phyloP scores from a whole-genome alignment of 129 eudicot species.

The Glebionis coronaria region DNA sequence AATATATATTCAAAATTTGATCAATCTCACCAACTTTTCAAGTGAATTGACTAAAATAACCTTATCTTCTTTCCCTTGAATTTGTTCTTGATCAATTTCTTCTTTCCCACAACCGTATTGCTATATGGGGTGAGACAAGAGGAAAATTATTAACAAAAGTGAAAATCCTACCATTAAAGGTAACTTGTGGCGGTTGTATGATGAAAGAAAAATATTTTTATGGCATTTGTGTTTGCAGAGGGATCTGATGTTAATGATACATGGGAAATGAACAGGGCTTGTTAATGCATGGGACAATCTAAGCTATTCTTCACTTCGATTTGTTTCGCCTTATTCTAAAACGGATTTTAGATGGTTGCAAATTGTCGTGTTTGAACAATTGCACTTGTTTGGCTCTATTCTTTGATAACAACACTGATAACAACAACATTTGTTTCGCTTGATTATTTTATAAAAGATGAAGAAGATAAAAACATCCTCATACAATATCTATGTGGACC shows the following conservation, averaged over 20 bases:
- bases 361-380: conserved; percentile 60
- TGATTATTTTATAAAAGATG: no score
- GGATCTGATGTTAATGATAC: conserved; percentile 43
- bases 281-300: conserved; percentile 60
- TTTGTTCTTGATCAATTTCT: no score
- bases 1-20: no score
- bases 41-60: no score
- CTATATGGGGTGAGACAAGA: not conserved
- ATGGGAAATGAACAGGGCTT: conserved; percentile 50
- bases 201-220: conserved; percentile 41
- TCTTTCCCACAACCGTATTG: not conserved
- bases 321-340: conserved; percentile 44
- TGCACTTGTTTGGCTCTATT: conserved; percentile 81
- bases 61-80: no score
- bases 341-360: conserved; percentile 67
- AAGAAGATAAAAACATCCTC: no score
- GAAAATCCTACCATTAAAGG: conserved; percentile 56
- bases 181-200: conserved; percentile 81
- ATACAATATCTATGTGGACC: no score
- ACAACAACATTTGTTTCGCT: no score
- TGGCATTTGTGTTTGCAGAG: conserved; percentile 67
- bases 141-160: conserved; percentile 44
- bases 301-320: conserved; percentile 61
- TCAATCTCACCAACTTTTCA: no score
- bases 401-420: conserved; percentile 53